Evolutionary conservation across 2,329 filamentous ascomycete species (phyloP), one percentile per base, ranked within the genome.

Genomic region (Podosphaera xanthii): DNA sequence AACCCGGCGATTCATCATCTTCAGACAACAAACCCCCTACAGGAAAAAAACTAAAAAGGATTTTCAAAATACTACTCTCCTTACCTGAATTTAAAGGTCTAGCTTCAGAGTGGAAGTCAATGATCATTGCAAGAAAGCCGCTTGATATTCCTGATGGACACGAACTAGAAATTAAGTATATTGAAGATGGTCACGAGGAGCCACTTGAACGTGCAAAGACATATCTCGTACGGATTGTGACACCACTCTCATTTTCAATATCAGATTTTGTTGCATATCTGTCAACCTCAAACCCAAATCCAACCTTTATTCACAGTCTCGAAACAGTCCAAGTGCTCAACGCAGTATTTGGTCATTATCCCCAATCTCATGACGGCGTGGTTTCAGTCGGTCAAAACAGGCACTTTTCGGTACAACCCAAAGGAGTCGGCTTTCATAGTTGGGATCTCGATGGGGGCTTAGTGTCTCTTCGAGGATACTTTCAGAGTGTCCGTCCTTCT

Each of bases 61-160:
- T 63, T 46, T 48, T 63, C 46, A 44, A 63, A 35, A 59, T 63
- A 12, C 56, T 63, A 22, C 57, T 63, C 9, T n/a, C 60, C 55
- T 50, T 58, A n/a, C 61, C 53, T 53, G 56, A 35, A 30, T 40
- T 63, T 31, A 50, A 36, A 33, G 55, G 55, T 30, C 12, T 46
- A 34, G 59, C 59, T 9, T 48, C 59, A 14, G 59, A 60, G 14
- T 60, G 38, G 35, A 60, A 60, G 40, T 46, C 59, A 38, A 46
- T 57, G 52, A 44, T 60, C 8, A 56, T 60, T 12, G 30, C 55
- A 6, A n/a, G 22, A 33, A 57, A 14, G 12, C 42, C 42, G 14
- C 22, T 52, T 22, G 33, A 49, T 0, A 49, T 58, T 22, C 8
- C 35, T 40, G 48, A 58, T 22, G 56, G 36, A 0, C 52, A 42